Evolutionary conservation across 306 rosid genomes (phyloP).

Genomic region (Lathyrus aphaca): DNA sequence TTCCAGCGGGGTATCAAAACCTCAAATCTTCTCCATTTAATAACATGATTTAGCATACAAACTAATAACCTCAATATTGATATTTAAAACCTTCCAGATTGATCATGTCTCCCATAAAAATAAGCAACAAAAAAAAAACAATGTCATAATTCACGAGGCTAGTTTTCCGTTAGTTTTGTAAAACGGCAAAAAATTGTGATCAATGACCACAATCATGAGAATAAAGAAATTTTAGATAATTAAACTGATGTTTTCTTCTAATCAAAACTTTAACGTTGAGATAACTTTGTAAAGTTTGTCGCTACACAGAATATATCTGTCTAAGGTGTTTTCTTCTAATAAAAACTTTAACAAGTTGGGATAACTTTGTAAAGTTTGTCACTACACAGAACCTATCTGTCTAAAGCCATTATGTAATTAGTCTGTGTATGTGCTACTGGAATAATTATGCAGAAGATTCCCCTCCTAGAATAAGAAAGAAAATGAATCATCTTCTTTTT

Average conservation of each 20-base stretch:
- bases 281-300: conserved; percentile 28
- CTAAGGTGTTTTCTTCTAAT: conserved; percentile 8
- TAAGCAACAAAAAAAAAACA: not conserved
- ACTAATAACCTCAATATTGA: conserved; percentile 1
- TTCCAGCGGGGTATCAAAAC: not conserved
- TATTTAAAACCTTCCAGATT: conserved; percentile 30
- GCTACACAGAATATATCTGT: conserved; percentile 12
- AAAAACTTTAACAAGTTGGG: conserved; percentile 24
- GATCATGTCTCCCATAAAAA: conserved; percentile 24
- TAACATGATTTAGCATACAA: not conserved
- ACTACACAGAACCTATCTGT: conserved; percentile 13
- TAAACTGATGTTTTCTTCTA: conserved; percentile 4
- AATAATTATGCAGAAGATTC: conserved; percentile 25
- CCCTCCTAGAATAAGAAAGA: conserved; percentile 27
- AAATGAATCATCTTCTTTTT: conserved; percentile 12
- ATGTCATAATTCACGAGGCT: conserved; percentile 21
- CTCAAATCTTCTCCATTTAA: conserved; percentile 3
- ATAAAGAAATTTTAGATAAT: not conserved
- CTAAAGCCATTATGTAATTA: conserved; percentile 20
- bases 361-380: conserved; percentile 28
- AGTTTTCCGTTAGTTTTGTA: not conserved
- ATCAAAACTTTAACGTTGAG: conserved; percentile 25
- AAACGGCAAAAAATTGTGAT: conserved; percentile 7
- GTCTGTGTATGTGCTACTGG: conserved; percentile 16
- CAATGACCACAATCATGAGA: conserved; percentile 4